A percentile compares a stretch with the other conserved stretches of the same genome.
Conservation (phyloP, 371 early-diverging fungal species). For the Zopfochytrium polystomum region DNA sequence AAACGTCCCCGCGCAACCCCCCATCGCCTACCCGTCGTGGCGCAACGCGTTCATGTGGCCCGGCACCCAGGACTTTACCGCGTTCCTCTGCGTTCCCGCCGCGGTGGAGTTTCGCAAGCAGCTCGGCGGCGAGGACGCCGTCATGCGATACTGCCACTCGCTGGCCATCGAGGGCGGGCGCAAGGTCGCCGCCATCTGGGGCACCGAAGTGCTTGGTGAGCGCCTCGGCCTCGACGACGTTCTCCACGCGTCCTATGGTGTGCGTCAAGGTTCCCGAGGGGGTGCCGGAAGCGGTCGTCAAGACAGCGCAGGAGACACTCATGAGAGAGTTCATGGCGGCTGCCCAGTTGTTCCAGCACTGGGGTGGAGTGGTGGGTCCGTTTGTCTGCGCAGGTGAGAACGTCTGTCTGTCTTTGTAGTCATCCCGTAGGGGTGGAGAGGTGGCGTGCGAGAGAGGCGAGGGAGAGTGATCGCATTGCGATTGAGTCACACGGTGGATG, state of each 20-base stretch:
- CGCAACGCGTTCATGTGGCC: conserved; percentile 1
- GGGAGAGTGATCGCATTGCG: no score
- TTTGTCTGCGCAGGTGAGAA: conserved; percentile 60
- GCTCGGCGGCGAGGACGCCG: conserved; percentile 63
- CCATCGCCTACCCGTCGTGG: conserved; percentile 23
- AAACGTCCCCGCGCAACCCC: background rate
- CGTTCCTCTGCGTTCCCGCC: conserved; percentile 44
- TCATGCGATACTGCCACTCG: conserved; percentile 54
- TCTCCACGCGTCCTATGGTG: conserved; percentile 50
- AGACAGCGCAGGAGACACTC: conserved; percentile 35
- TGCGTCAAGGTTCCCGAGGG: conserved; percentile 57
- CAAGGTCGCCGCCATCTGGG: conserved; percentile 54
- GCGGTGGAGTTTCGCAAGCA: conserved; percentile 57
- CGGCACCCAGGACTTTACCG: conserved; percentile 20
- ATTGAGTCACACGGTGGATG: no score
- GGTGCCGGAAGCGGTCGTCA: conserved; percentile 22
- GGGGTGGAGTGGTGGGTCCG: conserved; percentile 51
- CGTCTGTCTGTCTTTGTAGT: no score
- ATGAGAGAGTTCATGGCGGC: conserved; percentile 47
- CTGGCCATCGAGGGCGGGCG: conserved; percentile 61
- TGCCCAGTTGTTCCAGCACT: conserved; percentile 43
- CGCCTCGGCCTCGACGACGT: conserved; percentile 31
- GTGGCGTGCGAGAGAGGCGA: no score
- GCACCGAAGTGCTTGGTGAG: conserved; percentile 49
- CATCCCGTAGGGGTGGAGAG: no score